These are phyloP conservation scores for Chaetomium cochliodes DNA, from an alignment of 495 filamentous ascomycete species.

Conservation along the genomic window DNA sequence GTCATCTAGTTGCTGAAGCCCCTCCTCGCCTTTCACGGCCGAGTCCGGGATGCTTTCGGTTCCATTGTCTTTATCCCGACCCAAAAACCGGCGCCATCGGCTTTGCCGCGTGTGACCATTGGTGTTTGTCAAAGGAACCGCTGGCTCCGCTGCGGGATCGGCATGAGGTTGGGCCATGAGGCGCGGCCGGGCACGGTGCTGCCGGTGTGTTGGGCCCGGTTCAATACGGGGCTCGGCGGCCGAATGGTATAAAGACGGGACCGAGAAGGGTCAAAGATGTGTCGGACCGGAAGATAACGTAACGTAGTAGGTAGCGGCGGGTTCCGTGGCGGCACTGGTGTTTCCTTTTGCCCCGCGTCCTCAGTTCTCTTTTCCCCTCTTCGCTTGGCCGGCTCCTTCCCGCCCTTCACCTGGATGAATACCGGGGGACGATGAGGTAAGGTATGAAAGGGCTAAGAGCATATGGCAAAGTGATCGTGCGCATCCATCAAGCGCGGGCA, in stretches of 20 bases:
- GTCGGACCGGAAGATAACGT: neutral
- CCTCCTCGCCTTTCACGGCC: slow-evolving; percentile 15
- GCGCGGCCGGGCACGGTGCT: slow-evolving; percentile 14
- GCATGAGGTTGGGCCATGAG: slow-evolving; percentile 32
- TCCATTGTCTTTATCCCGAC: slow-evolving; percentile 27
- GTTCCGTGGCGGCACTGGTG: neutral
- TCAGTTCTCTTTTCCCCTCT: neutral
- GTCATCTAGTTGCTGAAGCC: slow-evolving; percentile 26
- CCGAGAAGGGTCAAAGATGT: neutral
- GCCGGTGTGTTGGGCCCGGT: slow-evolving; percentile 6
- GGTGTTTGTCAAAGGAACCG: slow-evolving; percentile 19
- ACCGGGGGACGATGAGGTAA: neutral
- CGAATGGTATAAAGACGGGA: neutral
- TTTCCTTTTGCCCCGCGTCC: neutral
- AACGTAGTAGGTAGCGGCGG: neutral
- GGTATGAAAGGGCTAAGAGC: neutral
- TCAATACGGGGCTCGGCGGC: neutral
- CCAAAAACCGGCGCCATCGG: slow-evolving; percentile 31
- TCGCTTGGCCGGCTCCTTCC: neutral
- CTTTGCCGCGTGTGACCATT: slow-evolving; percentile 26
- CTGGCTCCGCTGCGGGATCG: slow-evolving; percentile 18
- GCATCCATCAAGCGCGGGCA: slow-evolving; percentile 15
- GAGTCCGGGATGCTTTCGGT: slow-evolving; percentile 15
- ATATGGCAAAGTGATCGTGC: neutral
- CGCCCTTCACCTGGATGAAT: neutral